These are phyloP conservation scores for Termitomyces sp. DNA, from an alignment of 768 basidiomycete species.

Conservation along the genomic window DNA sequence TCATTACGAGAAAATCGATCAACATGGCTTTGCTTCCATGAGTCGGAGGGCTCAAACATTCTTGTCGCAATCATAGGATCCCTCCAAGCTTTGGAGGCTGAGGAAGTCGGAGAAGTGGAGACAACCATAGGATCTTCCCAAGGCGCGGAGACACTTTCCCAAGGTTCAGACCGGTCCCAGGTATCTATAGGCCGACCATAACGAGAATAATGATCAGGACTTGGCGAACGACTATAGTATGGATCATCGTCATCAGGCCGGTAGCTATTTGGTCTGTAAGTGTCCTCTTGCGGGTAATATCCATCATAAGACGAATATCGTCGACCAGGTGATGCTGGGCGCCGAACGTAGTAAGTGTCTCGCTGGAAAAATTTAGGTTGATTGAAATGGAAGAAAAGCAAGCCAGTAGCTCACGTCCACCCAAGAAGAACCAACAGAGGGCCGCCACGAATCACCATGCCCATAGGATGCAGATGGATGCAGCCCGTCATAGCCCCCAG, in stretches of 20 bases:
- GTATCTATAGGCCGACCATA: conserved; percentile 29
- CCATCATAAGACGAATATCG: conserved; percentile 42
- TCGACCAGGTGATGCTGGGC: conserved; percentile 44
- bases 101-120: conserved; percentile 30
- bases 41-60: conserved; percentile 69
- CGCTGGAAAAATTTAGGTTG: conserved; percentile 22
- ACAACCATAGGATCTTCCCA: conserved; percentile 40
- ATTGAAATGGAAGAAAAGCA: background rate
- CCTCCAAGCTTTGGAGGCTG: conserved; percentile 21
- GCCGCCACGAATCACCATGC: conserved; percentile 27
- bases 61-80: conserved; percentile 32
- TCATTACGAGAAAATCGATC: conserved; percentile 37
- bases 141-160: conserved; percentile 28
- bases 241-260: conserved; percentile 17
- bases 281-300: conserved; percentile 33
- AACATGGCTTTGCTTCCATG: conserved; percentile 57
- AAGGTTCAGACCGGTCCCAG: conserved; percentile 41
- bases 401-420: conserved; percentile 33
- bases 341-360: conserved; percentile 27
- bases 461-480: conserved; percentile 25
- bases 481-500: conserved; percentile 32
- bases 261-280: conserved; percentile 14
- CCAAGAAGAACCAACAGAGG: conserved; percentile 22
- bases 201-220: conserved; percentile 43
- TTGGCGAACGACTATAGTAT: conserved; percentile 42